These are phyloP conservation scores for Domatiomyces catenatus DNA, from an alignment of 2,329 filamentous ascomycete genomes.

Conservation along the genomic window DNA sequence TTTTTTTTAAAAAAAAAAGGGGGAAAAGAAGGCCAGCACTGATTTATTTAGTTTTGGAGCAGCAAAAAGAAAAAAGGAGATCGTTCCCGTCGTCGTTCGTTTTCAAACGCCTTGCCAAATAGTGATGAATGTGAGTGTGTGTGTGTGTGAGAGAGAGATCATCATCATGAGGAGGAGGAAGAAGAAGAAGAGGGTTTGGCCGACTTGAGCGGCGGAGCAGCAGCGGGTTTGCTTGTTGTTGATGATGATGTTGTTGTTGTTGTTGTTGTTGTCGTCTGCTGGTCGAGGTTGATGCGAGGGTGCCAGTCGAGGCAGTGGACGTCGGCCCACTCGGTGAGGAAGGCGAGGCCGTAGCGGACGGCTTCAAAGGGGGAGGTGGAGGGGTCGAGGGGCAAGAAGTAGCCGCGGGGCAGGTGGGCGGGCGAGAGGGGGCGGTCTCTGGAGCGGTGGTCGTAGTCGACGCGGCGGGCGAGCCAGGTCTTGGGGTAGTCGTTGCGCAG, in stretches of 20 bases:
- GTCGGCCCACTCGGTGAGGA: conserved; percentile 32
- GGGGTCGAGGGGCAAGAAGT: conserved; percentile 27
- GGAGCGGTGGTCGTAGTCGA: conserved; percentile 24
- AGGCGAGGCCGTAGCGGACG: conserved; percentile 28
- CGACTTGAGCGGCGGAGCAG: too few relatives aligned
- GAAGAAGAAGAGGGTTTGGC: too few relatives aligned
- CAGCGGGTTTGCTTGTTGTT: background rate
- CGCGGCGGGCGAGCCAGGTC: conserved; percentile 30
- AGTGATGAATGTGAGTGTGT: too few relatives aligned
- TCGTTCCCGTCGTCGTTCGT: too few relatives aligned
- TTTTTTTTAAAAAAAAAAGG: too few relatives aligned
- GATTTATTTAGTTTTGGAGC: too few relatives aligned
- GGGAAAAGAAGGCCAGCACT: too few relatives aligned
- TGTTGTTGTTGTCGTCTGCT: too few relatives aligned
- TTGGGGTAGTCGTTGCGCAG: conserved; percentile 28
- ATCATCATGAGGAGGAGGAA: too few relatives aligned
- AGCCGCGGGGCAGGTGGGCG: conserved; percentile 22
- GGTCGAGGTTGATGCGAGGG: background rate
- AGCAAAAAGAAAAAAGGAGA: too few relatives aligned
- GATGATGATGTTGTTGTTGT: background rate
- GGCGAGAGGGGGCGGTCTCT: conserved; percentile 17
- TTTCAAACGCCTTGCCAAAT: too few relatives aligned
- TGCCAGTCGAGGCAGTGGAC: background rate
- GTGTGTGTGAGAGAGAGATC: too few relatives aligned
- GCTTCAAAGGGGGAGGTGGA: conserved; percentile 30